Evolutionary conservation across 208 protist genomes (phyloP), one percentile per base, ranked within the genome.

Genomic region (Kentomonas sorsogonicus): DNA sequence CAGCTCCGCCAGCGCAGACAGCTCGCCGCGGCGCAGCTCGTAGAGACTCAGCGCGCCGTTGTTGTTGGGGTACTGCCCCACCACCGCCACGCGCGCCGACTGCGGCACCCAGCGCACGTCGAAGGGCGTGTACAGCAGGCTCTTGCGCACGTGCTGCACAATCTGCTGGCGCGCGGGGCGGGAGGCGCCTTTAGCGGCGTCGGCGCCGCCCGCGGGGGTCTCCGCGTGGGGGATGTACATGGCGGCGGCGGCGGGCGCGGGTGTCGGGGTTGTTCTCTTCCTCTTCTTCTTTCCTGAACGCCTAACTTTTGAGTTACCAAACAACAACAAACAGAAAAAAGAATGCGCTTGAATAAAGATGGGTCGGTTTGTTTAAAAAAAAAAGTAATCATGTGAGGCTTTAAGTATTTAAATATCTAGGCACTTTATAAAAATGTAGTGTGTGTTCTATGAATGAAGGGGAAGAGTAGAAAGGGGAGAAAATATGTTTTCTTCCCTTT

Each of bases 51-150:
- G 59, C 1, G 79, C 73, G 34, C 89, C 89, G 46, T 91, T 63
- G 58, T 93, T 93, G 62, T 93, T 97, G 15, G 91, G 74, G 58
- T 95, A 84, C 59, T 89, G 77, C 0, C 95, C 95, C 3, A 95
- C 66, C 2, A 87, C 79, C 0, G 78, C 72, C 55, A 96, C 79
- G 38, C 72, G 70, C 6, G 86, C 83, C 53, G 66, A 86, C 41
- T 86, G 65, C 22, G 95, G 95, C 9, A 97, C 72, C 93, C 95
- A 98, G 50, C 77, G 75, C 7, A 83, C 72, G 57, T 97, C 95
- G 53, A 94, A 96, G 13, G 84, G 63, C 7, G 93, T 98, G 60
- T 89, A 95, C 26, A 88, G 82, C 11, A 98, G 60, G 34, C 70
- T 86, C 63, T 97, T 96, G 18, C 82, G 74, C 1, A 91, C 76